Base-by-base conservation (phyloP, 1,284 basidiomycete genomes). In the Irpex lacteus region DNA sequence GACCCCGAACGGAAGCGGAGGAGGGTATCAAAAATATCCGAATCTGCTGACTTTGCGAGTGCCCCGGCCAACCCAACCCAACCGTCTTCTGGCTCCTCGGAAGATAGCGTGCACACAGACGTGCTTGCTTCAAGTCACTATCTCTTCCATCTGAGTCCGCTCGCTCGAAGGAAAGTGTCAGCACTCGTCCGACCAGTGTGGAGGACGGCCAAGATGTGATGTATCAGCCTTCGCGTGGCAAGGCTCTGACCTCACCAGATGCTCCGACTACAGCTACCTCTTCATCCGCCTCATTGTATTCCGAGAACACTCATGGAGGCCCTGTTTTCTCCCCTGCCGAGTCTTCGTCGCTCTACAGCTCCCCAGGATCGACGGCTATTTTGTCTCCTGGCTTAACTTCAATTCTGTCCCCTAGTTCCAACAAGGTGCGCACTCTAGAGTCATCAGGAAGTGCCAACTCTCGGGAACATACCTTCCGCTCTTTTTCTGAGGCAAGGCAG, bases 401-500 rank as follows among this genome's bases (percentile, higher is more conserved):
- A 11, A 38, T 47, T 5, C 15, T 44, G 8, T 63, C 62, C 15
- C 44, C 62, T n/a, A 21, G 26, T 21, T 44, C 57, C 21, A 52
- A 15, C 13, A 15, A 15, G 19, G 9, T 55, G 19, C 37, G 26
- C 26, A 54, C 62, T 32, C 59, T 60, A 2, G 58, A 26, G 21
- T 38, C 61, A 40, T 66, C 65, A 7, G 54, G 38, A 34, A 18
- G 55, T 50, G 18, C 26, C 15, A 34, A n/a, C 18, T 18, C 40
- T 8, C 59, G 21, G 8, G 7, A 49, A 5, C 50, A 69, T 5
- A 60, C 71, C 56, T 60, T 65, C 26, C 70, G 70, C 34, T 68
- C 69, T 9, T 59, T 62, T 9, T 73, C 73, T 1, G 72, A 71
- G 7, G 18, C 54, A 56, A 56, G 54, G n/a, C 54, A 26, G 26